These are phyloP conservation scores for Hygrocybe coccinea DNA, from an alignment of 768 basidiomycete species.

Conservation along the genomic window DNA sequence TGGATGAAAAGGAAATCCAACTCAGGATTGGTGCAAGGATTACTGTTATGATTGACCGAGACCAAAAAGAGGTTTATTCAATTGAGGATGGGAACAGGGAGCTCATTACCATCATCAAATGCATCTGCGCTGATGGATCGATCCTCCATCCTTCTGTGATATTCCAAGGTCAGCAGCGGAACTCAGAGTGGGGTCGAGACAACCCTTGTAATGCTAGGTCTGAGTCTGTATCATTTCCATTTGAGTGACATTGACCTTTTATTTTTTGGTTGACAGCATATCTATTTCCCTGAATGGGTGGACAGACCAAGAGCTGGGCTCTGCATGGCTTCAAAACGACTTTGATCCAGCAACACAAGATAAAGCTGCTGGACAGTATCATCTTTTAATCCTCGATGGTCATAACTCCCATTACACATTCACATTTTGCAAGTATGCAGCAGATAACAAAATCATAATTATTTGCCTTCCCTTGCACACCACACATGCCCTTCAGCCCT, in stretches of 20 bases:
- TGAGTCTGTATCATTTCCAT: no score
- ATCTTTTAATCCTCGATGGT: slow-evolving; percentile 36
- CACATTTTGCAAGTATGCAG: slow-evolving; percentile 27
- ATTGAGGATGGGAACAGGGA: slow-evolving; percentile 30
- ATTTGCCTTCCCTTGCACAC: slow-evolving; percentile 36
- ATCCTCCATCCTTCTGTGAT: slow-evolving; percentile 35
- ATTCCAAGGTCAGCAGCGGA: slow-evolving; percentile 28
- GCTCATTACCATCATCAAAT: slow-evolving; percentile 44
- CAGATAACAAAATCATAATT: slow-evolving; percentile 28
- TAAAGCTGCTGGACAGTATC: slow-evolving; percentile 14
- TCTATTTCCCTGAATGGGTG: slow-evolving; percentile 35
- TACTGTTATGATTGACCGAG: slow-evolving; percentile 14
- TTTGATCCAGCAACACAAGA: slow-evolving; percentile 27
- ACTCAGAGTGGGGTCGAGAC: slow-evolving; percentile 1
- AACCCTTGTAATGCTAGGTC: slow-evolving; percentile 30
- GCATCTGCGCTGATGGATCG: slow-evolving; percentile 40
- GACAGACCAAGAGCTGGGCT: slow-evolving; percentile 36
- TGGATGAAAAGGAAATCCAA: slow-evolving; percentile 28
- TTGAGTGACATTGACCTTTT: no score
- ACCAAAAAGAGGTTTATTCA: slow-evolving; percentile 11
- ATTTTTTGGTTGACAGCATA: slow-evolving; percentile 22
- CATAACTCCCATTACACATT: slow-evolving; percentile 35
- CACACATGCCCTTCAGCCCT: slow-evolving; percentile 35
- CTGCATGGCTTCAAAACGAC: slow-evolving; percentile 30
- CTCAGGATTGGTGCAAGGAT: slow-evolving; percentile 15